Evolutionary conservation across 2,329 filamentous ascomycete species (phyloP), one percentile per base, ranked within the genome.

Genomic region (Magnaporthiopsis poae): DNA sequence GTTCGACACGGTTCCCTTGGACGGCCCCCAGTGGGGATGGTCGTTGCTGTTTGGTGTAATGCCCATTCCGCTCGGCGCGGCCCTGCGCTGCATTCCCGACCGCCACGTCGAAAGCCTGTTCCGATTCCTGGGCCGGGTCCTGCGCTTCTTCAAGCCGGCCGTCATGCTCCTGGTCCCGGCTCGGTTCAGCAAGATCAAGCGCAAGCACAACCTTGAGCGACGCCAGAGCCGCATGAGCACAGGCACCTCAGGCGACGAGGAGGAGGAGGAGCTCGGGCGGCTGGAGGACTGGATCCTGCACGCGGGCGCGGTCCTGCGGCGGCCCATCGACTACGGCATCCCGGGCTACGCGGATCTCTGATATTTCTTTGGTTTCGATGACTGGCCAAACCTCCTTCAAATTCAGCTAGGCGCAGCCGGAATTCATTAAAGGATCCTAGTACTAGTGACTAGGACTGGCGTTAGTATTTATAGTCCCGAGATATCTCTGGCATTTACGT

Each of bases 1-100:
- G 0, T 90, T 92, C 73, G 84, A 86, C 13, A 86, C 88, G 1
- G 77, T 77, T 9, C 81, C 80, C 0, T 80, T 91, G 66, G 83
- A 83, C n/a, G 87, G 85, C 29, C 76, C 81, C 7, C 86, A 90
- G 69, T 91, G 89, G 89, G 88, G 80, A 8, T 86, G 88, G 76
- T 90, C 87, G 39, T 79, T 91, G 66, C 81, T 90, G 0, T 82
- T 91, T 35, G 89, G 89, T 35, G 78, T 84, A 27, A 73, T 91
- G 15, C 88, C 88, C 0, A 77, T 91, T n/a, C 88, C 88, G 0
- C 78, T 91, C 79, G 79, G 79, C 21, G 77, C 77, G 0, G 66
- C 79, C 63, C 77, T 80, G 25, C 76, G 79, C 27, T 75, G 79
- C 39, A 73, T 80, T 0, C 79, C 79, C 0, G 79, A 80, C 62